Conservation (phyloP, 495 filamentous ascomycete genomes). For the Talaromyces trachyspermus region DNA sequence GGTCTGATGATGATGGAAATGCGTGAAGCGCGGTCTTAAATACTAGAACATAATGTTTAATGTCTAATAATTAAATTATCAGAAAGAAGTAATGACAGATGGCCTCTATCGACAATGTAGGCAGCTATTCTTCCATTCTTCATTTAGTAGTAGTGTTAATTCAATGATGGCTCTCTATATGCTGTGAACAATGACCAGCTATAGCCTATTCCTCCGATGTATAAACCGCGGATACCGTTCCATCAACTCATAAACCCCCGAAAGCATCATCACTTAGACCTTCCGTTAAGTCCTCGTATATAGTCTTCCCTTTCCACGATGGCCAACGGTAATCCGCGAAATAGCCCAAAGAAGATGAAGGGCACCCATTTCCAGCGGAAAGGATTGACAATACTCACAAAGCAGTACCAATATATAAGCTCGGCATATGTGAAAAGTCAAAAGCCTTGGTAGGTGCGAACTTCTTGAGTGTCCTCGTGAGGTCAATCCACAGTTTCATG, state of each 20-base stretch:
- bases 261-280: background rate
- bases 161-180: too few relatives aligned
- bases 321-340: slow-evolving; percentile 52
- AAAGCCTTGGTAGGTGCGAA: slow-evolving; percentile 64
- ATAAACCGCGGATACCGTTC: too few relatives aligned
- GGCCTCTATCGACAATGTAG: background rate
- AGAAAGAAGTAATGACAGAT: background rate
- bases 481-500: slow-evolving; percentile 84
- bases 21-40: too few relatives aligned
- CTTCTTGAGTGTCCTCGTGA: slow-evolving; percentile 67
- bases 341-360: slow-evolving; percentile 75
- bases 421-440: slow-evolving; percentile 87
- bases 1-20: slow-evolving; percentile 6
- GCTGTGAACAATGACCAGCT: too few relatives aligned
- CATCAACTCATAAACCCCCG: background rate
- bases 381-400: slow-evolving; percentile 70
- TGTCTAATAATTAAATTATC: background rate
- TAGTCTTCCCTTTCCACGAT: slow-evolving; percentile 60
- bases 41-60: too few relatives aligned
- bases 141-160: too few relatives aligned
- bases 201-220: background rate
- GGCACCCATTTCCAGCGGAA: slow-evolving; percentile 70
- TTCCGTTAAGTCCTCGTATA: slow-evolving; percentile 26
- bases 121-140: too few relatives aligned
- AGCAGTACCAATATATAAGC: slow-evolving; percentile 77